Percentiles rank a stretch among this genome's conserved stretches.
Evolutionary conservation across 2,329 filamentous ascomycete species (phyloP).

Genomic region (Fusarium brevicatenulatum): DNA sequence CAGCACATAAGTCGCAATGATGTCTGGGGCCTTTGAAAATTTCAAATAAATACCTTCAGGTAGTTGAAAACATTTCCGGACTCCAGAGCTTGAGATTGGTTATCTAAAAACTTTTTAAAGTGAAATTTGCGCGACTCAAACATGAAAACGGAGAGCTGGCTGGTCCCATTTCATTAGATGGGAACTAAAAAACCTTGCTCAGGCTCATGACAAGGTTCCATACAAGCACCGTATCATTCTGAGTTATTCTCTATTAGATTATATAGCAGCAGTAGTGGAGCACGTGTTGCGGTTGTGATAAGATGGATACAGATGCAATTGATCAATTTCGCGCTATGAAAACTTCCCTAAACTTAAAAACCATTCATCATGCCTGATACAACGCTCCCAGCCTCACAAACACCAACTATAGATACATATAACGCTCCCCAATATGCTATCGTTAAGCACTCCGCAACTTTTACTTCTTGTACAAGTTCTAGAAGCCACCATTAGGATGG

Average conservation of each 20-base stretch:
- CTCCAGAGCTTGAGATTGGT: background rate
- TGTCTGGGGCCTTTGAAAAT: background rate
- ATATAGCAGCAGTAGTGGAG: background rate
- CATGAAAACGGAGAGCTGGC: background rate
- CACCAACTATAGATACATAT: background rate
- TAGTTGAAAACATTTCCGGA: background rate
- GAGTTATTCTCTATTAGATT: background rate
- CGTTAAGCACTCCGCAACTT: background rate
- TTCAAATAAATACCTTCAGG: background rate
- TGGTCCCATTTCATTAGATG: background rate
- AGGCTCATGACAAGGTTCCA: background rate
- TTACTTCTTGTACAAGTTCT: background rate
- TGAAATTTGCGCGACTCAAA: no score
- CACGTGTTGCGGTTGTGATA: background rate
- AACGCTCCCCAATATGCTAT: background rate
- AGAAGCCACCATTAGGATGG: slow-evolving; percentile 67
- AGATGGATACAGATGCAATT: background rate
- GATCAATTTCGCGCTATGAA: background rate
- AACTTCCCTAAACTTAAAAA: background rate
- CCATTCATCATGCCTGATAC: background rate
- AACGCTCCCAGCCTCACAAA: background rate
- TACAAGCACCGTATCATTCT: background rate
- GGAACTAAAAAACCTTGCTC: background rate
- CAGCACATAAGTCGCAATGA: background rate
- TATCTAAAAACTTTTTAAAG: background rate